Conservation (phyloP, 2,329 filamentous ascomycete species). For the Fusarium cyanostomum region DNA sequence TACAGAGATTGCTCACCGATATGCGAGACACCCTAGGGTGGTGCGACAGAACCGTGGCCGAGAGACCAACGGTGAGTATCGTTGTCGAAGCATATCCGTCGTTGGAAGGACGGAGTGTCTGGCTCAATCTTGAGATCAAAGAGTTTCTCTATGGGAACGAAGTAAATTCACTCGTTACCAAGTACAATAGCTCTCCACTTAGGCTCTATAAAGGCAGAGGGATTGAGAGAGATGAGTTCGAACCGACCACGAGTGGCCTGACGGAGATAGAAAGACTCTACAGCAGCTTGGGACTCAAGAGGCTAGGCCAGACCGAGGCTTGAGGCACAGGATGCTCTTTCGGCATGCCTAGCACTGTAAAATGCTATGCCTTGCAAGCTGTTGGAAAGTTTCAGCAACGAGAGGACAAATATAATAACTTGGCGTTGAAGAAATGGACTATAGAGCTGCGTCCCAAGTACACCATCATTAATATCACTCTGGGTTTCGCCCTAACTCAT, state of each 20-base stretch:
- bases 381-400: too few species aligned
- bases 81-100: accelerated
- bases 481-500: too few species aligned
- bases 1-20: not conserved
- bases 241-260: not conserved
- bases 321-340: too few species aligned
- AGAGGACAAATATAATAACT: too few species aligned
- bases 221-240: not conserved
- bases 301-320: too few species aligned
- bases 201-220: not conserved
- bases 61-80: not conserved
- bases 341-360: too few species aligned
- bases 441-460: too few species aligned
- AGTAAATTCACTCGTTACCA: not conserved
- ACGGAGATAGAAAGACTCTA: not conserved
- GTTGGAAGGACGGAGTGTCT: not conserved
- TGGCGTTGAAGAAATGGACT: too few species aligned
- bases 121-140: not conserved
- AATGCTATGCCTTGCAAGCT: too few species aligned
- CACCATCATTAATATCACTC: too few species aligned
- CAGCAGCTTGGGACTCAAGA: not conserved
- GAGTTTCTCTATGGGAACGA: not conserved
- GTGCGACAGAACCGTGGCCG: not conserved
- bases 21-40: not conserved
- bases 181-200: not conserved